Evolutionary conservation across 2,329 filamentous ascomycete genomes (phyloP).

Genomic region (Fusarium irregulare): DNA sequence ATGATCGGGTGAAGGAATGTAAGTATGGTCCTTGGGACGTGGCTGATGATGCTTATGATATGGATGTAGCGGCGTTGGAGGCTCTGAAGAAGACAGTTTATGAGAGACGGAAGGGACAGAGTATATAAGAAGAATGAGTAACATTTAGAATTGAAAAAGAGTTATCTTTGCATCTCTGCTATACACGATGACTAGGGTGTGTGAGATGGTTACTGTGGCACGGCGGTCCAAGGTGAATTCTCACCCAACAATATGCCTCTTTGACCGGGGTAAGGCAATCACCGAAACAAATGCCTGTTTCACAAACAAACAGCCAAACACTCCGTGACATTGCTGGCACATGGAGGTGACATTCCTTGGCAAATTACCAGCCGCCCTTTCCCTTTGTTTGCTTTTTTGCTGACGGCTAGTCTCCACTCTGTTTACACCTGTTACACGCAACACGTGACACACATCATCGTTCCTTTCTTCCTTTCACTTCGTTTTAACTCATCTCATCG

Average conservation of each 20-base stretch:
- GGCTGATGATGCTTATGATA: not conserved
- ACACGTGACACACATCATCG: not conserved
- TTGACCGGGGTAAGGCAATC: not conserved
- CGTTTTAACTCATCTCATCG: not conserved
- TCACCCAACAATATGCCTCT: no score
- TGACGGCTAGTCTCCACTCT: not conserved
- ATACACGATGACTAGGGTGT: not conserved
- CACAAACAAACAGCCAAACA: not conserved
- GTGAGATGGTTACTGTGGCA: not conserved
- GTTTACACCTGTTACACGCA: not conserved
- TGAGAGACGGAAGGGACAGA: not conserved
- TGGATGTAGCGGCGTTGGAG: not conserved
- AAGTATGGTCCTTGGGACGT: not conserved
- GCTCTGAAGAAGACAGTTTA: not conserved
- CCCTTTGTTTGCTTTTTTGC: not conserved
- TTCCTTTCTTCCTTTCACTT: not conserved
- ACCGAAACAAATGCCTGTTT: not conserved
- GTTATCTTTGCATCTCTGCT: not conserved
- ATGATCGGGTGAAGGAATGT: not conserved
- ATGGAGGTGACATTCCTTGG: not conserved
- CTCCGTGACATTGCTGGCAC: not conserved
- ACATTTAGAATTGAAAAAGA: not conserved
- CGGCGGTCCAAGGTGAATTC: no score
- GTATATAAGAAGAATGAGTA: no score
- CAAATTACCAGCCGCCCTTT: not conserved